Base-by-base conservation (phyloP, 2,329 filamentous ascomycete species). In the Pyrenophora tritici-repentis region DNA sequence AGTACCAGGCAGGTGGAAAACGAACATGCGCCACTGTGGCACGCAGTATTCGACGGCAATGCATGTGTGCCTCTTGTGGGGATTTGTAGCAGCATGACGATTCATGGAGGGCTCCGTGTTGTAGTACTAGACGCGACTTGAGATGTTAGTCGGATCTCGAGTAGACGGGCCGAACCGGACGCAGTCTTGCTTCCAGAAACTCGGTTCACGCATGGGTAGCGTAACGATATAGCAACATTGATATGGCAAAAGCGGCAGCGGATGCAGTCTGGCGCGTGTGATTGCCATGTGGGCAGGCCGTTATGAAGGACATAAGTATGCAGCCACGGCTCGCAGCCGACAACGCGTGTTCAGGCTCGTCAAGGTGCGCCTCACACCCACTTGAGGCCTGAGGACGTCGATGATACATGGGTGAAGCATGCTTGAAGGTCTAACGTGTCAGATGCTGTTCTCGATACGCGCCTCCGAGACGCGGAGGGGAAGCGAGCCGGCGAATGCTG, bases 21-120 rank as follows among this genome's bases (percentile, higher is more conserved):
- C 52, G 52, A 37, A 41, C 50, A 41, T 66, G 62, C 66, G 68
- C 70, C 68, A 73, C 67, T 68, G 68, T 70, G 68, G 68, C 68
- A 73, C 66, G 58, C 65, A 70, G 70, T 61, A 16, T 64, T 71
- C 68, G 31, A 71, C 58, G 39, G 47, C 39, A 2, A 49, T 49
- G 38, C 35, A 48, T 42, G 54, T 47, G 52, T 53, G 46, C 62
- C 62, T 48, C 35, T 58, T 61, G 34, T 43, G 62, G 61, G 44
- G 62, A 62, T 43, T 22, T 49, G 38, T 49, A 41, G 47, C 50
- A 52, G 49, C 40, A 51, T 39, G 33, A 14, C 40, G 37, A 42
- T 34, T 47, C 45, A 52, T 45, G 26, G 41, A 43, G 36, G 45
- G 51, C 50, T 50, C 42, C 39, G 50, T 26, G 51, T 40, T 50